Base-by-base conservation (phyloP, 805 yeast genomes). In the Hanseniaspora valbyensis region DNA sequence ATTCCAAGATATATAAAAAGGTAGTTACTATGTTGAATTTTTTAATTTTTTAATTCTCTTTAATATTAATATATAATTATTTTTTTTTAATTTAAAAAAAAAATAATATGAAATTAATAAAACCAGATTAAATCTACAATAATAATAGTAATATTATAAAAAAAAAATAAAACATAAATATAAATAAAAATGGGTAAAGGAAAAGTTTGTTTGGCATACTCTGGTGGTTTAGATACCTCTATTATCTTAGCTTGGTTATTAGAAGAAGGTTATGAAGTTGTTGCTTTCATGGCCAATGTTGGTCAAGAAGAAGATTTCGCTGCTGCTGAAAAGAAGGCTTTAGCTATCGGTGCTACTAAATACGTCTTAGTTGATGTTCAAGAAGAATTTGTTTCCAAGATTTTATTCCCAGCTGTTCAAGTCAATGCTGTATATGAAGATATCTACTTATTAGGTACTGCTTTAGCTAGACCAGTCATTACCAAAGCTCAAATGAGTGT, bases 271-370 rank as follows among this genome's bases (percentile, higher is more conserved):
- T 92, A 90, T 70, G 98, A 92, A 71, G 98, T 92, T 53, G 81
- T 92, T 65, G 96, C 96, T 52, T 92, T 92, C 75, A 79, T 92
- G 81, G 98, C 98, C 65, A 83, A 92, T 71, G 89, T 92, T 61
- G 98, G 98, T 61, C 98, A 92, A 75, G 98, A 92, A 74, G 98
- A 92, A 75, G 98, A 92, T 70, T 92, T 92, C 61, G 96, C 80
- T 54, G 97, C 90, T 54, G 98, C 98, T 55, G 85, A 87, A 67
- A 88, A 78, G 67, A 92, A 92, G 73, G 98, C 98, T 19, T 74
- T 90, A 61, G 86, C 89, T 61, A 87, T 92, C 61, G 98, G 98
- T 71, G 98, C 98, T 53, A 77, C 95, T 62, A 92, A 92, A 70
- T 92, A 83, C 68, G 92, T 92, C 44, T 78, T 83, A 44, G 96